These are phyloP conservation scores for Aegle marmelos DNA, from an alignment of 345 rosid species.

Conservation along the genomic window DNA sequence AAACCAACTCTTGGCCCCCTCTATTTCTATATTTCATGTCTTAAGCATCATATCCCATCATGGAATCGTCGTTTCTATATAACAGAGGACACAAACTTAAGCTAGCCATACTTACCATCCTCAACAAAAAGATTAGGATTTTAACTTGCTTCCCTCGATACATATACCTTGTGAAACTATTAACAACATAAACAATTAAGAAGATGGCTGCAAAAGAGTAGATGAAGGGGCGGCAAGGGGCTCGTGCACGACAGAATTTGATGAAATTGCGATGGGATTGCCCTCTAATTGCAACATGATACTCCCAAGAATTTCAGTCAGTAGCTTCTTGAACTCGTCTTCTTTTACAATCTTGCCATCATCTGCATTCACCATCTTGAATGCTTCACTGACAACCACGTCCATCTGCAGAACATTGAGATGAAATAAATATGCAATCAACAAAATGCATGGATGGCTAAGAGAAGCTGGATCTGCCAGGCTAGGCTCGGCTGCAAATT, in stretches of 20 bases:
- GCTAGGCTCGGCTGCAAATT: not conserved
- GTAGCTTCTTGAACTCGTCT: slow-evolving; percentile 79
- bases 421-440: not conserved
- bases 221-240: slow-evolving; percentile 56
- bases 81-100: slow-evolving; percentile 7
- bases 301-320: slow-evolving; percentile 71
- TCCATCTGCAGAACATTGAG: slow-evolving; percentile 54
- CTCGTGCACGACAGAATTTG: slow-evolving; percentile 91
- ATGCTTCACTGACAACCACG: slow-evolving; percentile 43
- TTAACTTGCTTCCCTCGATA: not conserved
- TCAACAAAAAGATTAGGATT: not conserved
- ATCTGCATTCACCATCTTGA: slow-evolving; percentile 60
- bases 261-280: slow-evolving; percentile 60
- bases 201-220: slow-evolving; percentile 45
- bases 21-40: not conserved
- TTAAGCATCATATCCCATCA: not conserved
- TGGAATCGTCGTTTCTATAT: not conserved
- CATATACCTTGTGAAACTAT: not conserved
- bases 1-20: not conserved
- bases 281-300: slow-evolving; percentile 83
- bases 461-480: not conserved
- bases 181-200: slow-evolving; percentile 7
- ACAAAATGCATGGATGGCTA: not conserved
- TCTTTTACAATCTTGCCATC: slow-evolving; percentile 77
- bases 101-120: not conserved